A percentile compares a stretch with the other conserved stretches of the same genome.
Conservation (phyloP, 805 yeast species). For the Scheffersomyces coipomensis region DNA sequence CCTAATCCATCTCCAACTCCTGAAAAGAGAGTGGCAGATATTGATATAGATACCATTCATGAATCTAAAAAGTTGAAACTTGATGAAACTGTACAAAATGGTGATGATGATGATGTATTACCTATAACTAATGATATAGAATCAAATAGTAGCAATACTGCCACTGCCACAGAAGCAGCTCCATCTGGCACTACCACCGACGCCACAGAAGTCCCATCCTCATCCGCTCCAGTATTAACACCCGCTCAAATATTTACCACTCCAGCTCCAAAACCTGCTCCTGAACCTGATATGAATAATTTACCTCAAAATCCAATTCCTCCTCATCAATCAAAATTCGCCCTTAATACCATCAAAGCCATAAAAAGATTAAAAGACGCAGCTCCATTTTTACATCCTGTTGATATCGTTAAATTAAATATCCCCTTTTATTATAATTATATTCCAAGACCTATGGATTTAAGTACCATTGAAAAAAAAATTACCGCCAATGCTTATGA, state of each 20-base stretch:
- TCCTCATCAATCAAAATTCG: constrained; percentile 80
- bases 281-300: constrained; percentile 71
- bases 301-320: constrained; percentile 70
- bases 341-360: constrained; percentile 75
- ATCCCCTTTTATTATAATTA: constrained; percentile 88
- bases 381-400: constrained; percentile 84
- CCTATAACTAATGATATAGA: neutral
- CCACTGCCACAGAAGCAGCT: neutral
- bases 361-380: constrained; percentile 91
- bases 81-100: too few relatives aligned
- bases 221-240: neutral
- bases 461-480: constrained; percentile 86
- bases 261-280: constrained; percentile 76
- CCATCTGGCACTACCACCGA: too few relatives aligned
- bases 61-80: constrained; percentile 15
- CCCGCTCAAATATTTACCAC: constrained; percentile 10
- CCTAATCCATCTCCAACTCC: constrained; percentile 47
- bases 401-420: constrained; percentile 82
- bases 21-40: constrained; percentile 31
- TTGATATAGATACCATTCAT: constrained; percentile 10
- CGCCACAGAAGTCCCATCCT: neutral
- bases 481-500: constrained; percentile 68
- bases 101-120: neutral
- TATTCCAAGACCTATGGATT: constrained; percentile 88
- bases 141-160: neutral